A percentile compares a stretch with the other conserved stretches of the same genome.
Conservation (phyloP, 768 basidiomycete species). For the Agaricus sinodeliciosus region DNA sequence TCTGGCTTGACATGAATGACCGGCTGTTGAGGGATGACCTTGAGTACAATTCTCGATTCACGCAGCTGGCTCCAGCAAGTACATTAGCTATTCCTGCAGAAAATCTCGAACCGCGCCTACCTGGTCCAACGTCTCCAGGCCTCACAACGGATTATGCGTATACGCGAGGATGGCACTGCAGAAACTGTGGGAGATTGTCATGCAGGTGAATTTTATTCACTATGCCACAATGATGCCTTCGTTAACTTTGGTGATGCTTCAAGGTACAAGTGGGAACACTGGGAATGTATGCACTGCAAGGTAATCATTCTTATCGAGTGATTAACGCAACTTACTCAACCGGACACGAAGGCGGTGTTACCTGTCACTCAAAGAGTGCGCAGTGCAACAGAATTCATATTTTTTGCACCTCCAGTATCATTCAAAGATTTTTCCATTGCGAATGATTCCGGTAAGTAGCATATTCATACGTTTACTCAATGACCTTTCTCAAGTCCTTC, state of each 20-base stretch:
- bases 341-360: constrained; percentile 11
- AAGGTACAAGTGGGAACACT: constrained; percentile 70
- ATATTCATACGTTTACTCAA: neutral
- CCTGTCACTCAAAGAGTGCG: constrained; percentile 22
- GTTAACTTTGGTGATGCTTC: constrained; percentile 3
- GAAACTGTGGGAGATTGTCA: constrained; percentile 62
- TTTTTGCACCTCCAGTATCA: constrained; percentile 21
- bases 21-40: constrained; percentile 27
- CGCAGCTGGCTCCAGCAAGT: constrained; percentile 26
- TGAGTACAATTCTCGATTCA: constrained; percentile 42
- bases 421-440: constrained; percentile 27
- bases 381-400: constrained; percentile 28
- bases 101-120: neutral
- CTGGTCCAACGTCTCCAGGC: constrained; percentile 15
- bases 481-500: neutral
- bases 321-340: neutral
- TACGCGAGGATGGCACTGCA: constrained; percentile 66
- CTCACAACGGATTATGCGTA: constrained; percentile 49
- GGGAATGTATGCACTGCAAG: constrained; percentile 60
- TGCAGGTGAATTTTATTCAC: constrained; percentile 43
- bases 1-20: constrained; percentile 38
- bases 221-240: constrained; percentile 9
- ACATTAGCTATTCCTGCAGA: constrained; percentile 3
- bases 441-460: constrained; percentile 22
- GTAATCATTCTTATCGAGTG: constrained; percentile 24